These are phyloP conservation scores for Besnoitia besnoiti DNA, from an alignment of 169 alveolate species.

Conservation along the genomic window DNA sequence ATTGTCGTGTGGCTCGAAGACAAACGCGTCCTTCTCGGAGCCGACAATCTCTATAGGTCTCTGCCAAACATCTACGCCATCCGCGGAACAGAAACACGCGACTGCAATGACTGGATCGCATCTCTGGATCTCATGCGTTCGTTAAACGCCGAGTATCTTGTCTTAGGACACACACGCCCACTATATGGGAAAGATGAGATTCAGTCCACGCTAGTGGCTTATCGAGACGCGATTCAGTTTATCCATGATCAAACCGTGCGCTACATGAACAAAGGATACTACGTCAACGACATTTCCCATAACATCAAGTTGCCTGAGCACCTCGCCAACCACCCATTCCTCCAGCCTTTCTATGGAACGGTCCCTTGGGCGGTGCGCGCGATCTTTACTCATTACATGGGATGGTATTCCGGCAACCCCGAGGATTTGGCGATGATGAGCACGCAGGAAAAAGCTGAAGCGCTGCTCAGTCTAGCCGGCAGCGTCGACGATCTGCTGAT, in stretches of 20 bases:
- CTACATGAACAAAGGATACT: conserved; percentile 40
- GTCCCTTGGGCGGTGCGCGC: conserved; percentile 61
- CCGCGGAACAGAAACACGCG: conserved; percentile 59
- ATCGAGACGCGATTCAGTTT: conserved; percentile 66
- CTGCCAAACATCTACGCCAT: conserved; percentile 69
- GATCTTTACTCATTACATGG: conserved; percentile 60
- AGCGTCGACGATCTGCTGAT: background rate
- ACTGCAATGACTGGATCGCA: conserved; percentile 52
- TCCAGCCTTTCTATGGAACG: conserved; percentile 62
- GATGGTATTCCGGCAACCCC: conserved; percentile 67
- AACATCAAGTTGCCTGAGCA: conserved; percentile 55
- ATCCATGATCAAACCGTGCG: conserved; percentile 68
- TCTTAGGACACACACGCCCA: conserved; percentile 65
- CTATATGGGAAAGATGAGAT: conserved; percentile 29
- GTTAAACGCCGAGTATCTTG: conserved; percentile 29
- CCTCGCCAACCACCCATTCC: conserved; percentile 29
- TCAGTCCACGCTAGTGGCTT: conserved; percentile 37
- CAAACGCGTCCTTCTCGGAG: conserved; percentile 31
- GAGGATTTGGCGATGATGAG: conserved; percentile 28
- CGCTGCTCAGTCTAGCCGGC: conserved; percentile 12
- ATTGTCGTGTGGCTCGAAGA: conserved; percentile 44
- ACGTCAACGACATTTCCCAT: conserved; percentile 23
- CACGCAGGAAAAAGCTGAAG: conserved; percentile 16
- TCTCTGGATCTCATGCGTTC: conserved; percentile 47
- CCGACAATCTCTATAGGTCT: conserved; percentile 62